Evolutionary conservation across 202 grass and related monocot genomes (phyloP).

Genomic region (Thinopyrum obtusiflorum): DNA sequence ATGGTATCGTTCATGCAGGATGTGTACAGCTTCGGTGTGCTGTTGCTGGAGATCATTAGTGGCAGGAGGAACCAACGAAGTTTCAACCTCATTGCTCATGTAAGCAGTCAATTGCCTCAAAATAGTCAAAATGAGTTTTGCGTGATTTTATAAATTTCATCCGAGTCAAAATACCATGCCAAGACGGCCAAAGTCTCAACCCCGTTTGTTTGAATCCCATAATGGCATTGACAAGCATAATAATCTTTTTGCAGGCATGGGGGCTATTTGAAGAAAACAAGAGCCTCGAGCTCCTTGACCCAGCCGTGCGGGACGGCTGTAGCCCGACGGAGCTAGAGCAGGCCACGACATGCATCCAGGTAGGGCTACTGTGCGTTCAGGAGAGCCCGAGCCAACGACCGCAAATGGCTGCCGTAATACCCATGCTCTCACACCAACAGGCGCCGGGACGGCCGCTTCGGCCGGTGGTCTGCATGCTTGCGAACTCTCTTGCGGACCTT

Average conservation of each 20-base stretch:
- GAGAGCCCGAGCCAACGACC: not conserved
- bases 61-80: slow-evolving; percentile 44
- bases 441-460: slow-evolving; percentile 31
- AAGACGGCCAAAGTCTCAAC: no score
- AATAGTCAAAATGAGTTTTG: not conserved
- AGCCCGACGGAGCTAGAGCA: slow-evolving; percentile 7
- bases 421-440: slow-evolving; percentile 46
- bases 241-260: slow-evolving; percentile 43
- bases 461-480: slow-evolving; percentile 41
- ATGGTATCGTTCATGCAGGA: slow-evolving; percentile 58
- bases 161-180: not conserved
- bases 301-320: slow-evolving; percentile 4
- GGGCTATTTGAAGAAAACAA: slow-evolving; percentile 37
- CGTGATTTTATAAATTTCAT: not conserved
- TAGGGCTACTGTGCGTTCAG: slow-evolving; percentile 60
- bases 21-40: slow-evolving; percentile 71
- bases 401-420: not conserved
- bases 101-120: slow-evolving; percentile 16
- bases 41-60: slow-evolving; percentile 64
- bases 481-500: not conserved
- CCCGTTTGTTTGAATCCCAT: no score
- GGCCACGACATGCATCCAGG: slow-evolving; percentile 39
- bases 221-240: not conserved
- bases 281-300: slow-evolving; percentile 38
- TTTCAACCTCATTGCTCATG: slow-evolving; percentile 47